phyloP scores from a whole-genome alignment of 495 filamentous ascomycete species.

The Talaromyces liani region DNA sequence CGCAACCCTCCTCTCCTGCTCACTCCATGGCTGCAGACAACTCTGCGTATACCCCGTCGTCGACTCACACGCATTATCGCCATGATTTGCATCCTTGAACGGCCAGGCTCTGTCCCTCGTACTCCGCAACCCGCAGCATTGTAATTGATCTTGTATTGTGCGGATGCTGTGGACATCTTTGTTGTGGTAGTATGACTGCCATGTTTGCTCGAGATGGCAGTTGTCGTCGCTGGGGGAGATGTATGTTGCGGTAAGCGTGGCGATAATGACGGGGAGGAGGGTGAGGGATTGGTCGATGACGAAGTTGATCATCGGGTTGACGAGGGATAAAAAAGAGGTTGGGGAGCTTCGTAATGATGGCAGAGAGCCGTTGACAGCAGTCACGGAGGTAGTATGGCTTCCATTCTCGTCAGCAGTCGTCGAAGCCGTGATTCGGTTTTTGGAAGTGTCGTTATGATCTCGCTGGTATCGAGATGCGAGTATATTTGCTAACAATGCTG shows the following conservation, averaged over 20 bases:
- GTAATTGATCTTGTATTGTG: slow-evolving; percentile 53
- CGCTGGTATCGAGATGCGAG: slow-evolving; percentile 5
- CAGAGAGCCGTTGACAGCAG: background rate
- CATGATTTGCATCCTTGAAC: slow-evolving; percentile 33
- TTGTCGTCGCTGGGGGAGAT: slow-evolving; percentile 37
- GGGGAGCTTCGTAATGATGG: background rate
- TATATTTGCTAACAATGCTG: slow-evolving; percentile 8
- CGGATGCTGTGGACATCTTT: slow-evolving; percentile 46
- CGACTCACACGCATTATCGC: slow-evolving; percentile 22
- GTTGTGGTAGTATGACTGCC: slow-evolving; percentile 40
- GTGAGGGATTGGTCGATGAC: slow-evolving; percentile 28
- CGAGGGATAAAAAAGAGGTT: background rate
- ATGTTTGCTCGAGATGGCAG: slow-evolving; percentile 46
- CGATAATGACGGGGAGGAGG: slow-evolving; percentile 43
- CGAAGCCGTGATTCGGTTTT: slow-evolving; percentile 1
- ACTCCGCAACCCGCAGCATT: slow-evolving; percentile 57
- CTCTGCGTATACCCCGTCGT: slow-evolving; percentile 21
- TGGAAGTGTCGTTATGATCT: background rate
- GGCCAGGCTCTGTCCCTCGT: slow-evolving; percentile 52
- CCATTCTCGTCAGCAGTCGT: background rate
- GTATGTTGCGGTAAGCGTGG: slow-evolving; percentile 49
- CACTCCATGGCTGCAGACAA: slow-evolving; percentile 22
- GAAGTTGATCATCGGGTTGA: slow-evolving; percentile 7
- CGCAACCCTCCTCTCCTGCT: slow-evolving; percentile 14
- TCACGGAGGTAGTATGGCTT: background rate